Percentiles rank a stretch among this genome's conserved stretches.
These are phyloP conservation scores for Thelephora terrestris DNA, from an alignment of 1,284 basidiomycete genomes.

Conservation along the genomic window DNA sequence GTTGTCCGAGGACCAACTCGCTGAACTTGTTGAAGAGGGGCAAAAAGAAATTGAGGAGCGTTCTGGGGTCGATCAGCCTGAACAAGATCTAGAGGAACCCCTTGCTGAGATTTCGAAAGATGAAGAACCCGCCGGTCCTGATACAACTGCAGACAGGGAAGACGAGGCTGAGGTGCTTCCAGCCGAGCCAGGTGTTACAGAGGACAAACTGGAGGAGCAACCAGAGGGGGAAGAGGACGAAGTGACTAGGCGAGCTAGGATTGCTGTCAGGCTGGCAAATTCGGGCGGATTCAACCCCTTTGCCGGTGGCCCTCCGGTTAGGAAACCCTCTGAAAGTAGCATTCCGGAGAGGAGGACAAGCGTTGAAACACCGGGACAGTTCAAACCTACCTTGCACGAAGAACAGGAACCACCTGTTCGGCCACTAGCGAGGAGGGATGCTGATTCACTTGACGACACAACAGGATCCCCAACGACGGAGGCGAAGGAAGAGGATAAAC, in stretches of 20 bases:
- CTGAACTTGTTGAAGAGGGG: slow-evolving; percentile 1
- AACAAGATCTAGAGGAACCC: slow-evolving; percentile 1
- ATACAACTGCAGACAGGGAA: background rate
- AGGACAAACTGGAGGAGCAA: slow-evolving; percentile 6
- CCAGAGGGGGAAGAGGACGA: slow-evolving; percentile 26
- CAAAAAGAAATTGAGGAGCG: slow-evolving; percentile 1
- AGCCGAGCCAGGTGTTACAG: slow-evolving; percentile 1
- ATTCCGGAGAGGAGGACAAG: slow-evolving; percentile 2
- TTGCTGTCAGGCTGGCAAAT: slow-evolving; percentile 52
- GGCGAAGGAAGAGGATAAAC: slow-evolving; percentile 7
- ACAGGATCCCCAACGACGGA: background rate
- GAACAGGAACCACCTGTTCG: background rate
- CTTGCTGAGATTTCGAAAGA: background rate
- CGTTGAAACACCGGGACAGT: background rate
- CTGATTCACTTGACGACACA: too few species aligned
- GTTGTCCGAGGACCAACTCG: slow-evolving; percentile 10
- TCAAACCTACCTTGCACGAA: background rate
- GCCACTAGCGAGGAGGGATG: background rate
- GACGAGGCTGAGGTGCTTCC: background rate
- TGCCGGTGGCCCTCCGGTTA: slow-evolving; percentile 27
- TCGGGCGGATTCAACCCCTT: slow-evolving; percentile 61
- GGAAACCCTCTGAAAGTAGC: slow-evolving; percentile 7
- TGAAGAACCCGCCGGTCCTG: background rate
- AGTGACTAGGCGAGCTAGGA: slow-evolving; percentile 38
- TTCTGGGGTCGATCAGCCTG: background rate